Base-by-base conservation (phyloP, 2,329 filamentous ascomycete genomes). In the Aspergillus novofumigatus region DNA sequence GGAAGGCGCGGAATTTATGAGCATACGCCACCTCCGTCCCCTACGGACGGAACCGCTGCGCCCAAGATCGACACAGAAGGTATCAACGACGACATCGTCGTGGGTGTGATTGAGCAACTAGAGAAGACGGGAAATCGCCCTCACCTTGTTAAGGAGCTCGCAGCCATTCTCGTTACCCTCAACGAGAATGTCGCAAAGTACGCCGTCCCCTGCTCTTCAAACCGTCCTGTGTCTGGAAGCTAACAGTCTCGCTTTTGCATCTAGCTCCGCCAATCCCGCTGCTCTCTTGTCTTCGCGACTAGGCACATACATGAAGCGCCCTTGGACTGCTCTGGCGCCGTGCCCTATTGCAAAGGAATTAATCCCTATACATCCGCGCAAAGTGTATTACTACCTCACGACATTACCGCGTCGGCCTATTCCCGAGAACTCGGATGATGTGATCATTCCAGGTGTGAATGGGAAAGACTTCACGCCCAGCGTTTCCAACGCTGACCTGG, bases 321-420 rank as follows among this genome's bases (percentile, higher is more conserved):
- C 90, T 54, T 91, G 89, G 92, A 90, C 86, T 28, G 85, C 88
- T 7, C 78, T 87, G 52, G 82, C 88, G 52, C 91, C 89, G 53
- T 97, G 94, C 75, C 93, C 94, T 3, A 78, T 97, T 55, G 91
- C 90, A 52, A 97, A 97, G 78, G 91, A 96, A 75, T 85, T 97
- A 54, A 91, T 97, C 72, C 87, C 90, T 44, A 89, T 93, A 45
- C 93, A 97, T 72, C 94, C 94, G 21, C 89, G 93, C 71, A 91
- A 94, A 75, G 92, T 95, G 49, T 97, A 96, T 80, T 97, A 95
- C 78, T 97, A 92, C 77, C 84, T 99, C 59, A 96, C 91, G 42
- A 96, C 90, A n/a, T 88, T 83, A 69, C 86, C 90, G 49, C 90
- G 89, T 69, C 91, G 93, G 71, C 86, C 91, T 41, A 85, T 97